Evolutionary conservation across 176 grass and related monocot genomes (phyloP), one percentile per base, ranked within the genome.

Genomic region (Saccharum spontaneum): DNA sequence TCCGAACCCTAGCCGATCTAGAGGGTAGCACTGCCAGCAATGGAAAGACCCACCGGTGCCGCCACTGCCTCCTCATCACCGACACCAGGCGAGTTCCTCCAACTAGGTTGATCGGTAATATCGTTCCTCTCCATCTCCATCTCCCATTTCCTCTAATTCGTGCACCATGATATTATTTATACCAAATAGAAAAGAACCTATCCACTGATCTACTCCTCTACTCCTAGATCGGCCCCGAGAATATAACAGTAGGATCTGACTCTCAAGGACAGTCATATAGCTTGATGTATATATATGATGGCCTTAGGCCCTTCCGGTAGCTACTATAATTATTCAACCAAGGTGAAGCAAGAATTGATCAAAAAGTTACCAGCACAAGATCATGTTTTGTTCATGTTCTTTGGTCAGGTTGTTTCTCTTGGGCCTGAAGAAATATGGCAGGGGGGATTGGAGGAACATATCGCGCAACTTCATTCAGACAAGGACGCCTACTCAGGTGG

Each of bases 361-460:
- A 64, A 5, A 64, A 5, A 33, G 22, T 52, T 84, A 72, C 66
- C 80, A n/a, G 63, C 82, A 61, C 4, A 70, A 11, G 61, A 79
- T 80, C 79, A 11, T 54, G 50, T 18, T 13, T 20, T 74, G 68
- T 40, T 69, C 8, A 54, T 83, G 69, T 74, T 78, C 38, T 74
- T 65, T 79, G 36, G 6, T 11, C 80, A 97, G 95, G 89, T 75
- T 93, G 83, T 97, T 97, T 73, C 87, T 97, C 57, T 17, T 91
- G 43, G 95, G 95, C 10, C 87, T 97, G 78, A 79, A 93, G 55
- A 88, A 97, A 38, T 77, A 91, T 43, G 92, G 95, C 13, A 94
- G 86, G 82, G 95, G 95, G 67, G 92, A 98, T 64, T 98, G 95
- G 95, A 94, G 92, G 85, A 98, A 85, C 88, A 98, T 98, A 69